Conservation (phyloP, 441 rosid species). For the Gossypium trilobum region DNA sequence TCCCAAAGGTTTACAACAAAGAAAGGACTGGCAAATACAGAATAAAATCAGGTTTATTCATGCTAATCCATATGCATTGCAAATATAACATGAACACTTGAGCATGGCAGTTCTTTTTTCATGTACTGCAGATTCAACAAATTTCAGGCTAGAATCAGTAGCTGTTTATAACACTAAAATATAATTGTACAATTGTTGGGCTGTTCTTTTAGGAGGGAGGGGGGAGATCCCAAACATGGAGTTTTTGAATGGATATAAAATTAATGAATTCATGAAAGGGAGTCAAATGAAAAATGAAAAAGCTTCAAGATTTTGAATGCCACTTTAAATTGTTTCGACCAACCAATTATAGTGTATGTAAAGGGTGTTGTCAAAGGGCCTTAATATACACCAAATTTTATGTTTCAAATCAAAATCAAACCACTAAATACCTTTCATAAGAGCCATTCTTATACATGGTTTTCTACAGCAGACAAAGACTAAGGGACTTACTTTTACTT, state of each 20-base stretch:
- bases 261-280: not conserved
- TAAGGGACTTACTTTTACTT: not conserved
- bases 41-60: not conserved
- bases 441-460: not conserved
- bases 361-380: not conserved
- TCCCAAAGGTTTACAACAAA: not conserved
- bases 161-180: conserved; percentile 1
- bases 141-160: not conserved
- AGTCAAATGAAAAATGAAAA: not conserved
- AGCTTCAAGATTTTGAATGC: not conserved
- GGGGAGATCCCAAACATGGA: not conserved
- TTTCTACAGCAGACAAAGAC: not conserved
- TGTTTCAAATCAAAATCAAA: not conserved
- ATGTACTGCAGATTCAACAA: not conserved
- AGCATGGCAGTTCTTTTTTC: not conserved
- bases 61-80: not conserved
- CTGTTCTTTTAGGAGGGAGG: not conserved
- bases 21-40: not conserved
- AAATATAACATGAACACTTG: not conserved
- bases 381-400: not conserved
- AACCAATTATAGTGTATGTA: not conserved
- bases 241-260: not conserved
- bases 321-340: not conserved
- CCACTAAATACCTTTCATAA: not conserved
- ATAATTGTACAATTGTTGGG: not conserved